Evolutionary conservation across 306 rosid genomes (phyloP).

Genomic region (Inga leiocalycina): DNA sequence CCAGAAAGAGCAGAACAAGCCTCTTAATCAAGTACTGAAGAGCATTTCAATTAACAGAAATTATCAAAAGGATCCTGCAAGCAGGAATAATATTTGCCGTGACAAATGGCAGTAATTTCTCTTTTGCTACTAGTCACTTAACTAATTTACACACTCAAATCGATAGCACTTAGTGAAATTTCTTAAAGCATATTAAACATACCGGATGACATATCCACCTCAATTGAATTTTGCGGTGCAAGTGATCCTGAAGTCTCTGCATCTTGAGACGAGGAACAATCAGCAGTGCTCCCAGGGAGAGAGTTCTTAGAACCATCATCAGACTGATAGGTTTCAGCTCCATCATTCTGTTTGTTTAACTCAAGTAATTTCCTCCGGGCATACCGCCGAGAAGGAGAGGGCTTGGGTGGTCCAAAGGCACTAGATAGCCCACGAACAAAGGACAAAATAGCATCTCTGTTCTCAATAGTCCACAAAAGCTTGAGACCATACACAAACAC

Average conservation of each 20-base stretch:
- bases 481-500: constrained; percentile 89
- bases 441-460: constrained; percentile 84
- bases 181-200: constrained; percentile 37
- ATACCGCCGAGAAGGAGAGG: constrained; percentile 90
- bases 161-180: constrained; percentile 5
- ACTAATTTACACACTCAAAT: constrained; percentile 19
- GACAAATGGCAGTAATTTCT: constrained; percentile 13
- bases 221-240: constrained; percentile 39
- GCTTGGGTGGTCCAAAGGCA: constrained; percentile 71
- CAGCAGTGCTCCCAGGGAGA: constrained; percentile 38
- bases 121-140: constrained; percentile 5
- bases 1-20: constrained; percentile 31
- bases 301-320: constrained; percentile 50
- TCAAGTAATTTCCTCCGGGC: constrained; percentile 74
- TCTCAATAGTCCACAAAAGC: constrained; percentile 91
- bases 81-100: constrained; percentile 18
- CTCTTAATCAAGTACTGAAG: constrained; percentile 34
- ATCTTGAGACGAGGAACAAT: constrained; percentile 41
- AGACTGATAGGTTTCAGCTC: constrained; percentile 46
- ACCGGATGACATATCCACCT: constrained; percentile 60
- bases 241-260: constrained; percentile 46
- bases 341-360: constrained; percentile 50
- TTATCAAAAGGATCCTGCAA: constrained; percentile 9
- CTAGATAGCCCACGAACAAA: constrained; percentile 75
- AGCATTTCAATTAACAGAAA: constrained; percentile 14